phyloP scores from a whole-genome alignment of 805 yeast genomes.

The Cyberlindnera suaveolens region DNA sequence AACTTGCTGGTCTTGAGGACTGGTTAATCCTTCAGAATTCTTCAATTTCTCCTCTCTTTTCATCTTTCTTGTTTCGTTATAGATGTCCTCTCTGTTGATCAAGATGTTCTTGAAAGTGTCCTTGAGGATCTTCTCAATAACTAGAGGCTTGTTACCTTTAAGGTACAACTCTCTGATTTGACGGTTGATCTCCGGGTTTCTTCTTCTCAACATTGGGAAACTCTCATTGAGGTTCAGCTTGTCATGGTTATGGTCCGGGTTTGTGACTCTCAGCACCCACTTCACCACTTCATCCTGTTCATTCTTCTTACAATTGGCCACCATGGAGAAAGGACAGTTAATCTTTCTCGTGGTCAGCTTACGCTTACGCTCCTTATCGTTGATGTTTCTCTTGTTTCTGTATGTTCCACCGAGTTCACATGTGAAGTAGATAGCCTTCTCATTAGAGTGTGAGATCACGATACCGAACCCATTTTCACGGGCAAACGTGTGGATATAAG shows the following conservation, averaged over 20 bases:
- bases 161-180: conserved; percentile 25
- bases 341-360: conserved; percentile 26
- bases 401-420: conserved; percentile 26
- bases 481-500: conserved; percentile 24
- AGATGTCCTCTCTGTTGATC: conserved; percentile 26
- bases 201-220: conserved; percentile 27
- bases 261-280: conserved; percentile 23
- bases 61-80: conserved; percentile 28
- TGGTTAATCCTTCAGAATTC: conserved; percentile 4
- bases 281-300: conserved; percentile 22
- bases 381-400: conserved; percentile 26
- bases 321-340: conserved; percentile 27
- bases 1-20: conserved; percentile 5
- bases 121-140: conserved; percentile 23
- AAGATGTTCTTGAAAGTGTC: conserved; percentile 20
- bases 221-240: conserved; percentile 24
- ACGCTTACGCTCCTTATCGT: conserved; percentile 26
- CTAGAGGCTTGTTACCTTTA: conserved; percentile 24
- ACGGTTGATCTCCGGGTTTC: conserved; percentile 26
- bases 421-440: conserved; percentile 26
- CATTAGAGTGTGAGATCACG: conserved; percentile 26
- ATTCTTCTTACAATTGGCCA: conserved; percentile 25
- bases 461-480: conserved; percentile 27
- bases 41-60: conserved; percentile 25
- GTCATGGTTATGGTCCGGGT: conserved; percentile 25